Percentiles rank a stretch among this genome's conserved stretches.
phyloP scores from a whole-genome alignment of 2,329 filamentous ascomycete species.

The Mollisia scopiformis region DNA sequence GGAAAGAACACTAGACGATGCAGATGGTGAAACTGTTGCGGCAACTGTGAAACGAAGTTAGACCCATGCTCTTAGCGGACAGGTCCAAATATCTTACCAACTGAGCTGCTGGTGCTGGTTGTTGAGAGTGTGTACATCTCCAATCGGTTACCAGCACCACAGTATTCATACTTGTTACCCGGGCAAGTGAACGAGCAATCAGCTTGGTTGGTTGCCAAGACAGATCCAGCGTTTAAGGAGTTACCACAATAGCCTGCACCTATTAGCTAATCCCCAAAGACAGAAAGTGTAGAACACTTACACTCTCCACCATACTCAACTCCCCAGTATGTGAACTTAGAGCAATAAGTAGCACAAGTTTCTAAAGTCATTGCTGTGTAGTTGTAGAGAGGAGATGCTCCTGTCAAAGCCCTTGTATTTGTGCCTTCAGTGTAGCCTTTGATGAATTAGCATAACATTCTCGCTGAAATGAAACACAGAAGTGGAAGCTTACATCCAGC shows the following conservation, averaged over 20 bases:
- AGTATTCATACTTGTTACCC: conserved; percentile 33
- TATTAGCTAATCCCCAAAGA: conserved; percentile 6
- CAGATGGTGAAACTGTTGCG: no score
- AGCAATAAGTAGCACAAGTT: conserved; percentile 32
- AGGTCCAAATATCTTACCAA: conserved; percentile 4
- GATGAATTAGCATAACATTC: no score
- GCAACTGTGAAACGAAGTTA: no score
- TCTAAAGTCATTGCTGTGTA: conserved; percentile 27
- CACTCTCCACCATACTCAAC: conserved; percentile 42
- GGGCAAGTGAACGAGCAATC: conserved; percentile 23
- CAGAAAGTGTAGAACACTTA: conserved; percentile 26
- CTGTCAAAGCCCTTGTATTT: conserved; percentile 5
- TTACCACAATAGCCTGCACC: conserved; percentile 12
- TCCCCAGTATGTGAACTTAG: conserved; percentile 39
- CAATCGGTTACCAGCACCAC: conserved; percentile 27
- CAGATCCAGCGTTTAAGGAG: neutral
- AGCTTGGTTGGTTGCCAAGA: conserved; percentile 13
- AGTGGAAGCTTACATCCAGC: no score
- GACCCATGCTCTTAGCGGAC: no score
- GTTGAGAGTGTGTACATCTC: neutral
- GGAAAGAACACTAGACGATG: no score
- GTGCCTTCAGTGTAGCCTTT: conserved; percentile 18
- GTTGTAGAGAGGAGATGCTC: conserved; percentile 35
- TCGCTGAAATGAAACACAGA: no score
- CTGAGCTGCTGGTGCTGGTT: neutral